Conservation (phyloP, 2,329 filamentous ascomycete genomes). For the Emmonsiellopsis sp. region DNA sequence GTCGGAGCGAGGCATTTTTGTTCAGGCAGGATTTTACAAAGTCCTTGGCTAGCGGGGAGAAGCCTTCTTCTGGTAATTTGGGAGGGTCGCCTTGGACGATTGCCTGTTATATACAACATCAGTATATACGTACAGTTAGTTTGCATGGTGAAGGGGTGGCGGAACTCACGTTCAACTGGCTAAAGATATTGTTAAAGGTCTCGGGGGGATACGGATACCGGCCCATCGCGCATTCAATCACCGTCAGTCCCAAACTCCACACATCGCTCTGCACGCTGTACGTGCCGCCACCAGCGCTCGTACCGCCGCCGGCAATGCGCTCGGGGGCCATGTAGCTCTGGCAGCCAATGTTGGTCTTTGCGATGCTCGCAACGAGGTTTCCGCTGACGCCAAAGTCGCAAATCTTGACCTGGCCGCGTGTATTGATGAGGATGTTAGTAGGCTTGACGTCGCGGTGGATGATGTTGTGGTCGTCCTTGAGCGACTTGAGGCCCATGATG, state of each 20-base stretch:
- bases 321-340: slow-evolving; percentile 99
- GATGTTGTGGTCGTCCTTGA: slow-evolving; percentile 98
- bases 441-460: slow-evolving; percentile 98
- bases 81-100: slow-evolving; percentile 97
- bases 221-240: slow-evolving; percentile 93
- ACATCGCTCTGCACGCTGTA: slow-evolving; percentile 98
- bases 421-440: slow-evolving; percentile 94
- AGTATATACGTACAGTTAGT: slow-evolving; percentile 4
- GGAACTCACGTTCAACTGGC: slow-evolving; percentile 78
- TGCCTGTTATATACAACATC: slow-evolving; percentile 48
- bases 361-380: slow-evolving; percentile 93
- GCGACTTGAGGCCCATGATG: slow-evolving; percentile 77
- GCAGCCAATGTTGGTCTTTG: slow-evolving; percentile 97
- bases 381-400: slow-evolving; percentile 97
- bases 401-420: slow-evolving; percentile 85
- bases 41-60: slow-evolving; percentile 68
- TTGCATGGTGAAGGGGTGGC: slow-evolving; percentile 6
- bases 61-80: slow-evolving; percentile 67
- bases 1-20: slow-evolving; percentile 84
- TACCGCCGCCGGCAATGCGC: slow-evolving; percentile 75
- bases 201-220: slow-evolving; percentile 94
- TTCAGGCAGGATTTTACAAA: slow-evolving; percentile 87
- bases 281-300: slow-evolving; percentile 65
- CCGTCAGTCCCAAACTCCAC: slow-evolving; percentile 87
- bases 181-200: slow-evolving; percentile 97